Conservation (phyloP, 371 early-diverging fungal genomes). For the Funneliformis caledonium region DNA sequence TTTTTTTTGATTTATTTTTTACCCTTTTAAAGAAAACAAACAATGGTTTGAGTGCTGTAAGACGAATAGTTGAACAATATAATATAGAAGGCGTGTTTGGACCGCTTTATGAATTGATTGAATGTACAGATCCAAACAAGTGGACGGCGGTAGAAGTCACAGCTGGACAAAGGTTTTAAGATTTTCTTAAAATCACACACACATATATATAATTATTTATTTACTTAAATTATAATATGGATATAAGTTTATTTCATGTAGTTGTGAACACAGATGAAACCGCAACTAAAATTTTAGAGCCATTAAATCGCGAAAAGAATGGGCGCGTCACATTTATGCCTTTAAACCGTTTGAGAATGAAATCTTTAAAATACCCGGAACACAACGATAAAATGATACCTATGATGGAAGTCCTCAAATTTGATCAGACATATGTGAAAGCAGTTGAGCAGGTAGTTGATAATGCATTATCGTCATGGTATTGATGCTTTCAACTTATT, state of each 20-base stretch:
- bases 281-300: slow-evolving; percentile 79
- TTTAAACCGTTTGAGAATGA: slow-evolving; percentile 79
- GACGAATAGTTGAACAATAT: slow-evolving; percentile 64
- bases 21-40: slow-evolving; percentile 57
- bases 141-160: slow-evolving; percentile 90
- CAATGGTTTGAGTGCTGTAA: slow-evolving; percentile 75
- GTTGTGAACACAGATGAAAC: slow-evolving; percentile 96
- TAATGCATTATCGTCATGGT: background rate
- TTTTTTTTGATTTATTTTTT: background rate
- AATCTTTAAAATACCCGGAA: slow-evolving; percentile 66
- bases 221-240: background rate
- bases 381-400: slow-evolving; percentile 81
- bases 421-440: slow-evolving; percentile 63
- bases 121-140: slow-evolving; percentile 77
- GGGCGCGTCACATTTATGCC: slow-evolving; percentile 98
- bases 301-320: slow-evolving; percentile 70
- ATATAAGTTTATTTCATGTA: slow-evolving; percentile 88
- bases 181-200: background rate
- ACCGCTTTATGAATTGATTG: slow-evolving; percentile 90
- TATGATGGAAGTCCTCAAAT: slow-evolving; percentile 76
- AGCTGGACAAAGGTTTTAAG: slow-evolving; percentile 74
- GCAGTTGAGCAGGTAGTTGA: slow-evolving; percentile 75
- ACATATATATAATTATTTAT: background rate
- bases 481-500: background rate
- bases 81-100: slow-evolving; percentile 85